These are phyloP conservation scores for Asclepias syriaca DNA, from an alignment of 257 asterid genomes.

Conservation along the genomic window DNA sequence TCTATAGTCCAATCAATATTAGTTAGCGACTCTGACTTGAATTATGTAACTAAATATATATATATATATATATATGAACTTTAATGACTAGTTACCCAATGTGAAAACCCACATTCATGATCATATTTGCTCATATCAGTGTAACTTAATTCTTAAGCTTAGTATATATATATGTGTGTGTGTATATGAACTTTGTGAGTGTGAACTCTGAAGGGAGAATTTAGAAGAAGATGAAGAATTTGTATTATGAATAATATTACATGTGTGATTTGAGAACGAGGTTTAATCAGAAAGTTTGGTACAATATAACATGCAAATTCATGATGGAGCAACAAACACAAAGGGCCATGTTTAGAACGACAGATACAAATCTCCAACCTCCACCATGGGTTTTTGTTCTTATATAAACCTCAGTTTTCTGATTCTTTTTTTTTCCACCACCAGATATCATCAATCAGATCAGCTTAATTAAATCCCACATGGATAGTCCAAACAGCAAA, in stretches of 20 bases:
- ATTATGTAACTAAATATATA: too few relatives aligned
- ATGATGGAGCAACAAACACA: conserved; percentile 23
- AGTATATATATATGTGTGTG: too few relatives aligned
- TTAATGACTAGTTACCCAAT: conserved; percentile 15
- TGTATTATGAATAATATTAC: background rate
- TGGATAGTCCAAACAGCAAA: conserved; percentile 29
- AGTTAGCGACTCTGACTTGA: too few relatives aligned
- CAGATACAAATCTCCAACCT: conserved; percentile 31
- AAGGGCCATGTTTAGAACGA: conserved; percentile 20
- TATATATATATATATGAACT: background rate
- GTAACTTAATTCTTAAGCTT: conserved; percentile 19
- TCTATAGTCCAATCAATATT: too few relatives aligned
- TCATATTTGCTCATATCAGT: background rate
- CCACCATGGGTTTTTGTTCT: background rate
- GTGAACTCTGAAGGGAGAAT: background rate
- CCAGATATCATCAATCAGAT: background rate
- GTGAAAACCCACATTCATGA: conserved; percentile 7
- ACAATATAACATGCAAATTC: conserved; percentile 16
- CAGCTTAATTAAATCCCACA: conserved; percentile 1
- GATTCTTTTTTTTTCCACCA: background rate
- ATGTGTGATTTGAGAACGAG: conserved; percentile 22
- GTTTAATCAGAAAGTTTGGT: conserved; percentile 35
- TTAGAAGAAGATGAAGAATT: background rate
- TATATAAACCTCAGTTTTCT: conserved; percentile 13
- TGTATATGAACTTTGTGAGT: background rate